phyloP scores from a whole-genome alignment of 495 filamentous ascomycete genomes.

The Thozetella sp. region DNA sequence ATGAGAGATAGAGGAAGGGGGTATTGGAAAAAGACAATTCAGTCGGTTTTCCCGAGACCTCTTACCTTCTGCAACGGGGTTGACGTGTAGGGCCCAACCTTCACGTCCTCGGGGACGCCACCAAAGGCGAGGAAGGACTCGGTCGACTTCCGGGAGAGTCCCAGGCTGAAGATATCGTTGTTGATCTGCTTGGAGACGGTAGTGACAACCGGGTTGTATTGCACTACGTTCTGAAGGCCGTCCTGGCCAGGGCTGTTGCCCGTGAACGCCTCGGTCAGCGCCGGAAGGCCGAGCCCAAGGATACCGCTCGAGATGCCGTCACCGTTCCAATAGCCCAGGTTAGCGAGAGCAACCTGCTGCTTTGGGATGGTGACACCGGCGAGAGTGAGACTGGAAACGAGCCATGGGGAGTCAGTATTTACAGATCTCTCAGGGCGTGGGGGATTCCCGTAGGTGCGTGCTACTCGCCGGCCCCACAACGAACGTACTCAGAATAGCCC shows the following conservation, averaged over 20 bases:
- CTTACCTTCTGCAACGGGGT: slow-evolving; percentile 25
- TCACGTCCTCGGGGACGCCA: slow-evolving; percentile 26
- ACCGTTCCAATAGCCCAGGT: slow-evolving; percentile 44
- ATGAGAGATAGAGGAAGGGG: not conserved
- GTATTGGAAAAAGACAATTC: too few relatives aligned
- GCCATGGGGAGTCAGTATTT: too few relatives aligned
- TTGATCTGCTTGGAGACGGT: slow-evolving; percentile 23
- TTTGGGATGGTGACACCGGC: slow-evolving; percentile 47
- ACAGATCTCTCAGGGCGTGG: too few relatives aligned
- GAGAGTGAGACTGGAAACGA: slow-evolving; percentile 39
- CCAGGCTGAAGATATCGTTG: slow-evolving; percentile 25
- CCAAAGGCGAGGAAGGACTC: slow-evolving; percentile 30
- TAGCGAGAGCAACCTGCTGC: slow-evolving; percentile 55
- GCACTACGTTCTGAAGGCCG: slow-evolving; percentile 17
- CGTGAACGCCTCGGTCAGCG: slow-evolving; percentile 22
- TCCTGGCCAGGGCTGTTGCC: slow-evolving; percentile 19
- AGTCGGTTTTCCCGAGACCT: not conserved
- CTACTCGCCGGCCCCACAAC: too few relatives aligned
- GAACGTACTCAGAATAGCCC: slow-evolving; percentile 52
- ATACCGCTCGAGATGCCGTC: slow-evolving; percentile 50
- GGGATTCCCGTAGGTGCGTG: not conserved
- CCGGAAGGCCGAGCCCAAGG: slow-evolving; percentile 59
- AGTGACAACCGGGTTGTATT: slow-evolving; percentile 24
- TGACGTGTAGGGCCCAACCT: slow-evolving; percentile 21
- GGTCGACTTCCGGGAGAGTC: slow-evolving; percentile 25